Percentiles rank a stretch among this genome's conserved stretches.
Conservation (phyloP, 2,329 filamentous ascomycete genomes). For the Colletotrichum lindemuthianum region DNA sequence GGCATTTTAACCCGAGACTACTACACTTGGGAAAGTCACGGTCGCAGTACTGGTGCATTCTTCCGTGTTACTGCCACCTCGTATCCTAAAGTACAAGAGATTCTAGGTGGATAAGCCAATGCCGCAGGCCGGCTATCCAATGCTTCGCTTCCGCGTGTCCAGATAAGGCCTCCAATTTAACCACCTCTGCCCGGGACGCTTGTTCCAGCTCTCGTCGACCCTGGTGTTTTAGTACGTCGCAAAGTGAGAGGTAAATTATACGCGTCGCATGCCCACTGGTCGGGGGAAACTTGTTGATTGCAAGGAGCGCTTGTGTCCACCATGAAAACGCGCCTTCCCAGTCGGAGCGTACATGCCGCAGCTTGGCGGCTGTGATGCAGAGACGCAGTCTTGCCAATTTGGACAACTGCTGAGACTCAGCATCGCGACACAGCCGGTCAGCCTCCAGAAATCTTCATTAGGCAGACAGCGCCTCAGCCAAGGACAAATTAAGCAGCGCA, state of each 20-base stretch:
- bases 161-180: constrained; percentile 1
- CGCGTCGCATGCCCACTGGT: constrained; percentile 3
- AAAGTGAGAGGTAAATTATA: constrained; percentile 4
- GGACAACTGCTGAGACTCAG: background rate
- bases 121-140: constrained; percentile 7
- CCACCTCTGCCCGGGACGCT: background rate
- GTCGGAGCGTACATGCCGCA: constrained; percentile 1
- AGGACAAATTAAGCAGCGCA: background rate
- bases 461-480: background rate
- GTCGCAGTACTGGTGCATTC: background rate
- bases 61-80: background rate
- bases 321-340: background rate
- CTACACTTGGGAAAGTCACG: no score
- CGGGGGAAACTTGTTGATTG: constrained; percentile 4
- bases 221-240: background rate
- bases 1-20: no score
- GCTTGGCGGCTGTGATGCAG: background rate
- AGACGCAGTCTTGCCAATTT: background rate
- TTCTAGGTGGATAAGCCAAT: constrained; percentile 1
- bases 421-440: background rate
- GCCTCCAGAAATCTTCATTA: background rate
- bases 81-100: no score
- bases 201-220: background rate
- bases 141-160: background rate
- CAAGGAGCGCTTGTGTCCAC: constrained; percentile 2